These are phyloP conservation scores for Claviceps lovelessii DNA, from an alignment of 2,329 filamentous ascomycete genomes.

Conservation along the genomic window DNA sequence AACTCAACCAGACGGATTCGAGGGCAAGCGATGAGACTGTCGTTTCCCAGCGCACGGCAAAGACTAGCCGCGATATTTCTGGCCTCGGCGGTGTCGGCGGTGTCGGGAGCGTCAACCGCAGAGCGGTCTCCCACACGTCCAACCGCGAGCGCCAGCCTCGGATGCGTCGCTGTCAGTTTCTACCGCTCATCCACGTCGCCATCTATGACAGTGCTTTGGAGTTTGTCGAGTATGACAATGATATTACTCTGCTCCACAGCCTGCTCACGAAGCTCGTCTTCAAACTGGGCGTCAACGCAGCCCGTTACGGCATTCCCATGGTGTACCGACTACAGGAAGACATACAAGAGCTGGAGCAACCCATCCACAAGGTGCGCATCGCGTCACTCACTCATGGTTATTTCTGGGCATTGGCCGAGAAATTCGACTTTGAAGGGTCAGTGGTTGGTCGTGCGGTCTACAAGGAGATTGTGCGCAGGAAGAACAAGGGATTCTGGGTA, in stretches of 20 bases:
- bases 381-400: slow-evolving; percentile 82
- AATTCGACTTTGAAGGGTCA: slow-evolving; percentile 61
- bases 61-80: slow-evolving; percentile 25
- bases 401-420: slow-evolving; percentile 64
- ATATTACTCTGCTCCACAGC: slow-evolving; percentile 63
- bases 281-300: slow-evolving; percentile 70
- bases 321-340: slow-evolving; percentile 78
- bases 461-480: slow-evolving; percentile 61
- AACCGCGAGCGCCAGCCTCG: slow-evolving; percentile 39
- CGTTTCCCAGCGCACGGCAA: slow-evolving; percentile 29
- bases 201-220: slow-evolving; percentile 82
- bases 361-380: slow-evolving; percentile 60
- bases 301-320: slow-evolving; percentile 71
- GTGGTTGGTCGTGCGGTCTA: slow-evolving; percentile 56
- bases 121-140: slow-evolving; percentile 56
- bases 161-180: slow-evolving; percentile 51
- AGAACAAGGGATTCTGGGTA: slow-evolving; percentile 65
- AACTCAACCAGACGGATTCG: slow-evolving; percentile 55
- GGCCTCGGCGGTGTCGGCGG: no score
- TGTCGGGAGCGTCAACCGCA: slow-evolving; percentile 35
- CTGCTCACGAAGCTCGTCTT: slow-evolving; percentile 61
- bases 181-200: slow-evolving; percentile 69
- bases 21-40: slow-evolving; percentile 43
- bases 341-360: slow-evolving; percentile 50
- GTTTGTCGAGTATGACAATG: slow-evolving; percentile 54